Conservation (phyloP, 345 rosid genomes). For the Salix suchowensis region DNA sequence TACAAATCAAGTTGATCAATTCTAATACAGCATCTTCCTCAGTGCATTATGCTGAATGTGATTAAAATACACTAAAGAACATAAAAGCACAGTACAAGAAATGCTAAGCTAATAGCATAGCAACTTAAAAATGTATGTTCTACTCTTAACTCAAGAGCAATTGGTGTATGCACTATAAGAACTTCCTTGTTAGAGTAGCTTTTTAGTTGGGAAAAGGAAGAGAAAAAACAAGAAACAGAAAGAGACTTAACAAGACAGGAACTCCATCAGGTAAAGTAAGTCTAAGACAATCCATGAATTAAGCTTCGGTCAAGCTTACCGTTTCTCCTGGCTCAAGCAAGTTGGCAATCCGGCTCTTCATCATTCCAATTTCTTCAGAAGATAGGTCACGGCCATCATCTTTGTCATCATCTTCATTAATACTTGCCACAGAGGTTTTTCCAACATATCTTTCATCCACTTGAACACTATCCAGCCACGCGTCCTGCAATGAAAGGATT, state of each 20-base stretch:
- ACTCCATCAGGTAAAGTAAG: not conserved
- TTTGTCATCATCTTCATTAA: slow-evolving; percentile 23
- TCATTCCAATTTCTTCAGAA: slow-evolving; percentile 57
- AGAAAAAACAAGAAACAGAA: no score
- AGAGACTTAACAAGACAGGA: no score
- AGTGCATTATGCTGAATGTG: no score
- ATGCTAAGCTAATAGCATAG: no score
- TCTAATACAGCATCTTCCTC: not conserved
- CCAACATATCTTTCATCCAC: slow-evolving; percentile 48
- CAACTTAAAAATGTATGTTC: not conserved
- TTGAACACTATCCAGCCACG: slow-evolving; percentile 92
- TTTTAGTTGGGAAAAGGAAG: no score
- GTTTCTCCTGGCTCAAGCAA: slow-evolving; percentile 91
- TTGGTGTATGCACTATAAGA: no score
- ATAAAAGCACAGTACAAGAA: no score
- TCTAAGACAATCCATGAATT: not conserved
- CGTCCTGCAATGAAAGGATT: slow-evolving; percentile 59
- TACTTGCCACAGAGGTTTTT: slow-evolving; percentile 18
- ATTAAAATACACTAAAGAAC: no score
- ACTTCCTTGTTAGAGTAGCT: no score
- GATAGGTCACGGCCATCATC: slow-evolving; percentile 50
- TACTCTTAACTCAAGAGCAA: no score
- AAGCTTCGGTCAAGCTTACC: slow-evolving; percentile 33
- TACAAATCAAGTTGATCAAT: not conserved
- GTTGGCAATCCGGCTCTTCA: slow-evolving; percentile 79